Evolutionary conservation across 371 early-diverging fungal species (phyloP), one percentile per base, ranked within the genome.

Genomic region (Cokeromyces recurvatus): DNA sequence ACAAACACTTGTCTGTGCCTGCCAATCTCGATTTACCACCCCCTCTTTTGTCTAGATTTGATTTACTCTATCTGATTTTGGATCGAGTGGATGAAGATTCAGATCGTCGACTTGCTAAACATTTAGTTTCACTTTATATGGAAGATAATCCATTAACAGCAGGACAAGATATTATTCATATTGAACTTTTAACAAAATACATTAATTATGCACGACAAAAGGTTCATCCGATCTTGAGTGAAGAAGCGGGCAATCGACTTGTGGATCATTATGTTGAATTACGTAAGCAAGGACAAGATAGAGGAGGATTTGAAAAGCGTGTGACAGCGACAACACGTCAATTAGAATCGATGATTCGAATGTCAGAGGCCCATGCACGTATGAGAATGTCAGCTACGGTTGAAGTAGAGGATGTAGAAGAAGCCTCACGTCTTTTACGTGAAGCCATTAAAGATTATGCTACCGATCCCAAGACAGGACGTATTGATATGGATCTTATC

Each of bases 281-380:
- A 55, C 82, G 99, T 9, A 80, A 85, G 50, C 71, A 91, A 45
- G 96, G 95, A 12, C 74, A 78, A 39, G 69, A 79, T 40, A 51
- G 78, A 49, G 46, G 76, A 52, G 38, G 71, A 34, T 55, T 64
- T 15, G 86, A 81, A 17, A 90, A 87, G 43, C 87, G 90, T 21
- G 84, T 99, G 24, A 91, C 95, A 14, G 98, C 98, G 1, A 99
- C 99, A 0, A 98, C 99, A 2, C 84, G 99, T 47, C 99, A 99
- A 72, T 78, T 99, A 25, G 99, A 99, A 79, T 92, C 93, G 19
- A 89, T 99, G 88, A 96, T 99, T 57, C 89, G 99, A 39, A 81
- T 99, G 64, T 75, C 97, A 16, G 99, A 99, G 66, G 99, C 99
- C 2, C 96, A 97, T 59, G 99, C 99, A 46, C 82, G 84, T 55